Percentiles rank a stretch among this genome's conserved stretches.
Evolutionary conservation across 1,139 yeast genomes (phyloP).

Genomic region (Saccharomycopsis hybrid): DNA sequence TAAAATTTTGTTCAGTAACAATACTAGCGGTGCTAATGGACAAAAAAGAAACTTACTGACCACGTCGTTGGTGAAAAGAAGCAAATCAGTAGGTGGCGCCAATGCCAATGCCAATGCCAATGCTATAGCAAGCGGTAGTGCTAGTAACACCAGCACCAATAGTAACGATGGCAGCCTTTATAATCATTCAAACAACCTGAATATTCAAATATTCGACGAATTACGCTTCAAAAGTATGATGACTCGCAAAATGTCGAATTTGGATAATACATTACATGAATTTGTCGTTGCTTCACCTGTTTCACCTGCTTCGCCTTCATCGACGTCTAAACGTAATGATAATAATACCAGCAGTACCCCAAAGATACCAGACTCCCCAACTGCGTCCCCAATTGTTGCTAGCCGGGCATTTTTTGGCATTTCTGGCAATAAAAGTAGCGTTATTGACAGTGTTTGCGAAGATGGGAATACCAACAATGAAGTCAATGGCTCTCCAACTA

Average conservation of each 20-base stretch:
- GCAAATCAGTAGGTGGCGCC: background rate
- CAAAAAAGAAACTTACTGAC: background rate
- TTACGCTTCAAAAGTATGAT: constrained; percentile 12
- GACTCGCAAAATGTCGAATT: constrained; percentile 13
- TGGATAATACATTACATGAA: constrained; percentile 11
- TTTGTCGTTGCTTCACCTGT: background rate
- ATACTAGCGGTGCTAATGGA: background rate
- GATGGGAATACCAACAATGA: no score
- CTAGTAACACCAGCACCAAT: background rate
- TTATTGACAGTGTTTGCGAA: no score
- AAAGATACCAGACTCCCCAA: constrained; percentile 9
- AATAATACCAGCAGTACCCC: constrained; percentile 4
- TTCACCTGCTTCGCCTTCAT: background rate
- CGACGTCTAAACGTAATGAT: background rate
- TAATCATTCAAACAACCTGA: constrained; percentile 12
- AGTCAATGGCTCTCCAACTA: background rate
- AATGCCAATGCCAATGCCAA: background rate
- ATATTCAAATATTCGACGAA: constrained; percentile 14
- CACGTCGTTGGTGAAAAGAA: constrained; percentile 1
- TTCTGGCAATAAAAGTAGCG: no score
- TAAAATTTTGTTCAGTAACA: constrained; percentile 4
- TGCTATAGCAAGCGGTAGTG: constrained; percentile 1
- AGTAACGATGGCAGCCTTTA: background rate
- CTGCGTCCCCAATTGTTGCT: constrained; percentile 13
- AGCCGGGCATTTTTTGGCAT: background rate